Evolutionary conservation across 352 stramenopile species (phyloP), one percentile per base, ranked within the genome.

Genomic region (Aphanomyces astaci): DNA sequence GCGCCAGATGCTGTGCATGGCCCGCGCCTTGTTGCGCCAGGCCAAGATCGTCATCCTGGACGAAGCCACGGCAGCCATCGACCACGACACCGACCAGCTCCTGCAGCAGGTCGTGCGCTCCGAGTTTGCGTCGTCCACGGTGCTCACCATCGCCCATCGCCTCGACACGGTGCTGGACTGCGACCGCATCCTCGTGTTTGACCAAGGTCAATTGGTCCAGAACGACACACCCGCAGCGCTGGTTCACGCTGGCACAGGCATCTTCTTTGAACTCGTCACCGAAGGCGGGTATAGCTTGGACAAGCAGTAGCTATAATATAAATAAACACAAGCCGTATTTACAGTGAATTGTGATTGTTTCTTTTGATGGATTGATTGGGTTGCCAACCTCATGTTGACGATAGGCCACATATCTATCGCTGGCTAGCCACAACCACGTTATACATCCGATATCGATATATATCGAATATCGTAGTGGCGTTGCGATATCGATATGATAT

Each of bases 141-240:
- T 98, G 24, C 65, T 99, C 25, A 97, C 96, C 1, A 97, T 99
- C 66, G 96, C 97, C n/a, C 96, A 99, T 78, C 86, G 97, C 0
- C 75, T 99, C n/a, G 89, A 99, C 71, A 98, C 97, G 17, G 94
- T 99, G 68, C 96, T 98, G 57, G 96, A 98, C 75, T 97, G 90
- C 49, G 95, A 99, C 73, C 81, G 83, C 11, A 94, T 99, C 55
- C 77, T 99, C 31, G 96, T 99, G 15, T 86, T 99, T 63, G 95
- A 98, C 64, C 72, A 87, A 30, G 96, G 97, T 5, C 75, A 79
- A 45, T 80, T 96, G 17, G 89, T 81, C 9, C 89, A 98, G 69
- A 89, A 92, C 63, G 95, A 88, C 32, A 46, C 83, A 3, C 92
- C 94, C 19, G 52, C 68, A 22, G 75, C 85, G 31, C 72, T 99